These are phyloP conservation scores for Metschnikowia colocasiae DNA, from an alignment of 805 yeast species.

Conservation along the genomic window DNA sequence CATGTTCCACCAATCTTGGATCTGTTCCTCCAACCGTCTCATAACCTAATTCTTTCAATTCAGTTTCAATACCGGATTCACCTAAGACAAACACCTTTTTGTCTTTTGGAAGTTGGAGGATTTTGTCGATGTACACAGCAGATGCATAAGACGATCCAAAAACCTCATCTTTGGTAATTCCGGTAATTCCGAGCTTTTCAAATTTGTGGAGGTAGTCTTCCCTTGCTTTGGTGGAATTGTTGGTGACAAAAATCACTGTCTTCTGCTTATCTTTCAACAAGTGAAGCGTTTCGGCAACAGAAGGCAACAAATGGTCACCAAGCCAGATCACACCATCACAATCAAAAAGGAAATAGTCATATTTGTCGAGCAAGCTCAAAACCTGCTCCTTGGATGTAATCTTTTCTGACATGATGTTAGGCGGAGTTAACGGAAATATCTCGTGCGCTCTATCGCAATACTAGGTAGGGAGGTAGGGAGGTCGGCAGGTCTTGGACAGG, in stretches of 20 bases:
- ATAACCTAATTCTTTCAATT: slow-evolving; percentile 71
- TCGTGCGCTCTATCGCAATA: slow-evolving; percentile 3
- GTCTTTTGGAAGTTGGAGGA: slow-evolving; percentile 66
- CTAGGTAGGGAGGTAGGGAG: neutral
- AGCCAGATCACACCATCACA: slow-evolving; percentile 98
- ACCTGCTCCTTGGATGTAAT: slow-evolving; percentile 47
- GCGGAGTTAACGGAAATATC: neutral
- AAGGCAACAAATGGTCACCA: slow-evolving; percentile 77
- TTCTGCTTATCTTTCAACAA: slow-evolving; percentile 55
- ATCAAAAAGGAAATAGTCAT: slow-evolving; percentile 88
- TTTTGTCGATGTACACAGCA: slow-evolving; percentile 78
- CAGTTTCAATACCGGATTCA: slow-evolving; percentile 80
- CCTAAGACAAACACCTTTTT: slow-evolving; percentile 89
- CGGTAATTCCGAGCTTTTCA: slow-evolving; percentile 50
- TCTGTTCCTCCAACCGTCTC: slow-evolving; percentile 81
- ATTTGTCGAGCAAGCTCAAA: slow-evolving; percentile 51
- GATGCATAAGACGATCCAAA: slow-evolving; percentile 92
- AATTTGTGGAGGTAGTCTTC: slow-evolving; percentile 73
- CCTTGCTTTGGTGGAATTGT: slow-evolving; percentile 91
- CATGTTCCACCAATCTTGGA: slow-evolving; percentile 44
- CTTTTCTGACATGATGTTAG: slow-evolving; percentile 43
- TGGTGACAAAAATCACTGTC: slow-evolving; percentile 83
- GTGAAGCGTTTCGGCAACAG: slow-evolving; percentile 69
- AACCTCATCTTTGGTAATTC: slow-evolving; percentile 57
- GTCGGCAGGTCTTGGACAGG: neutral